These are phyloP conservation scores for Cornus florida DNA, from an alignment of 148 eudicot genomes.

Conservation along the genomic window DNA sequence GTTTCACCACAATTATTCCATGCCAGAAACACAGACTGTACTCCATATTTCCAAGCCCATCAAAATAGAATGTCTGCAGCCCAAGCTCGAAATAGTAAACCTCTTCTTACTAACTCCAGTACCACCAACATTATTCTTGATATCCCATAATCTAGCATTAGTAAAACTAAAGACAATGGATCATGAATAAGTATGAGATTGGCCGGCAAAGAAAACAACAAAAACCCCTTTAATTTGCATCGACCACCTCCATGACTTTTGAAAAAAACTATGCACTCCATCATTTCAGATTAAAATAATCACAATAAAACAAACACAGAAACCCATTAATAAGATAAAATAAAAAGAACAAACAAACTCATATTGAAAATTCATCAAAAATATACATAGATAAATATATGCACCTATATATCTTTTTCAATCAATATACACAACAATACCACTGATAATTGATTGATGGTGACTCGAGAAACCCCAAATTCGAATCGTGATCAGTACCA, in stretches of 20 bases:
- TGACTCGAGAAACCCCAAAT: background rate
- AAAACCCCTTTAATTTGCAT: background rate
- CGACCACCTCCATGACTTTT: background rate
- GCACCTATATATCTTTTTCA: background rate
- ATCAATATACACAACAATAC: background rate
- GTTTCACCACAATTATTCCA: background rate
- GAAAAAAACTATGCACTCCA: background rate
- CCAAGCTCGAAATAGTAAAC: background rate
- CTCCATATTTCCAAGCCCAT: background rate
- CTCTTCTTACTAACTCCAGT: background rate
- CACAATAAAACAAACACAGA: background rate
- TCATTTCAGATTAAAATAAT: too few relatives aligned
- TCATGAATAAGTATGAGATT: background rate
- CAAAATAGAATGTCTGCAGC: background rate
- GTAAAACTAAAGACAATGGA: background rate
- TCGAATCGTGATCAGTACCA: background rate
- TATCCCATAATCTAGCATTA: background rate
- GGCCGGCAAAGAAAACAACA: background rate
- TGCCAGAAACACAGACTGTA: background rate
- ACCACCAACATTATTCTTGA: background rate
- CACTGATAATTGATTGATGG: conserved; percentile 4
- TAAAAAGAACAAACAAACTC: too few relatives aligned
- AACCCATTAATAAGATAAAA: background rate
- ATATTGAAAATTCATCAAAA: too few relatives aligned
- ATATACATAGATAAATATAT: too few relatives aligned